Conservation (phyloP, 148 eudicot genomes). For the Camellia granthamiana region DNA sequence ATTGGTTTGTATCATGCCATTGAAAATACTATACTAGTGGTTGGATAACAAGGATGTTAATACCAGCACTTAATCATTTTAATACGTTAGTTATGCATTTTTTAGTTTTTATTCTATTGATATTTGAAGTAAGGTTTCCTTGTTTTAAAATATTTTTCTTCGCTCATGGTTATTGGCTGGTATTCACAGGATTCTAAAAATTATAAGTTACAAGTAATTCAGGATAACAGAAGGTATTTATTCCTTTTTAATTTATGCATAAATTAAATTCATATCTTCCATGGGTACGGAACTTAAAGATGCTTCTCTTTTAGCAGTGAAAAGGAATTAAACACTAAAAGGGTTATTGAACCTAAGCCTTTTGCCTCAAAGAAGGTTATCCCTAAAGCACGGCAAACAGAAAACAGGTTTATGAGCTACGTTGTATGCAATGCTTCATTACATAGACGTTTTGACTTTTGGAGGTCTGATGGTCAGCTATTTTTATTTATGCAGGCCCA, state of each 20-base stretch:
- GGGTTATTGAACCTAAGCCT: slow-evolving; percentile 20
- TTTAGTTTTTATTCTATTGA: not conserved
- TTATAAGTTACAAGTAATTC: slow-evolving; percentile 22
- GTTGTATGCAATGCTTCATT: not conserved
- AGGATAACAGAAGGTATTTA: slow-evolving; percentile 37
- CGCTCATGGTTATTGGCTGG: not conserved
- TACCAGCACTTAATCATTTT: not conserved
- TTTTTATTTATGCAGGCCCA: slow-evolving; percentile 31
- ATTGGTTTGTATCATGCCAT: not conserved
- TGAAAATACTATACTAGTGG: not conserved
- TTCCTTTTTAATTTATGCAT: not conserved
- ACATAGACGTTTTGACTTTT: slow-evolving; percentile 1
- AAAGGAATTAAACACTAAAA: slow-evolving; percentile 33
- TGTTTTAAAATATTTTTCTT: not conserved
- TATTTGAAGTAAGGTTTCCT: not conserved
- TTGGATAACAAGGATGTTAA: not conserved
- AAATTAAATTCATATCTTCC: not conserved
- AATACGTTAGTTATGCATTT: not conserved
- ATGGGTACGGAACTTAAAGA: not conserved
- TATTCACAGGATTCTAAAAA: slow-evolving; percentile 29
- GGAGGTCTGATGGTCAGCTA: slow-evolving; percentile 6
- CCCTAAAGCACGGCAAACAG: slow-evolving; percentile 29
- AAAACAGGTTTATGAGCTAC: slow-evolving; percentile 37
- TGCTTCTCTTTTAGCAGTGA: slow-evolving; percentile 19
- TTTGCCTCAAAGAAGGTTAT: slow-evolving; percentile 31